Percentiles rank a stretch among this genome's conserved stretches.
Conservation (phyloP, 164 flowering plant species). For the Platanus orientalis region DNA sequence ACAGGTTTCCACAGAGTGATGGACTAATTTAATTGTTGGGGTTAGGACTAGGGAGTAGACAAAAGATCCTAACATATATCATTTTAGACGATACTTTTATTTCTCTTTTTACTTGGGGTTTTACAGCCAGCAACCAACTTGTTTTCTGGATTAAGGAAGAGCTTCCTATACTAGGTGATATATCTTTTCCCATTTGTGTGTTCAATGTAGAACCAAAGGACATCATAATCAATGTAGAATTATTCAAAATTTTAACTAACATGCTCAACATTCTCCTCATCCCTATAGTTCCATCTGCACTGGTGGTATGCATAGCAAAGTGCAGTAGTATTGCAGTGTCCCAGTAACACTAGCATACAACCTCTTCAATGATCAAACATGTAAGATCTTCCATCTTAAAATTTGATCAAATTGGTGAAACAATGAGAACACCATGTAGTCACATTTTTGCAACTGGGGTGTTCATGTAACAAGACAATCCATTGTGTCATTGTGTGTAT, state of each 20-base stretch:
- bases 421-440: too few species aligned
- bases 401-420: too few species aligned
- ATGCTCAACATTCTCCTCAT: conserved; percentile 85
- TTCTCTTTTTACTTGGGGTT: too few species aligned
- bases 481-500: too few species aligned
- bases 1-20: conserved; percentile 9
- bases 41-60: too few species aligned
- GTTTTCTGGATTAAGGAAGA: conserved; percentile 81
- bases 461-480: too few species aligned
- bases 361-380: too few species aligned
- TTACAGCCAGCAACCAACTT: conserved; percentile 80
- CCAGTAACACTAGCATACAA: conserved; percentile 87
- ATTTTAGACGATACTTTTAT: too few species aligned
- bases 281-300: conserved; percentile 96
- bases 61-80: too few species aligned
- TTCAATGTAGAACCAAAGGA: conserved; percentile 95
- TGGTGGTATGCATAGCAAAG: conserved; percentile 88
- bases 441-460: too few species aligned
- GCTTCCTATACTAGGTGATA: conserved; percentile 79
- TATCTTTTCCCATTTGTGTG: conserved; percentile 94
- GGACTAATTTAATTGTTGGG: too few species aligned
- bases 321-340: conserved; percentile 69
- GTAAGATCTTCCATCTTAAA: too few species aligned
- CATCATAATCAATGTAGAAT: conserved; percentile 92
- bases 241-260: conserved; percentile 92